Evolutionary conservation across 2,329 filamentous ascomycete genomes (phyloP), one percentile per base, ranked within the genome.

Genomic region (Monosporascus sp.): DNA sequence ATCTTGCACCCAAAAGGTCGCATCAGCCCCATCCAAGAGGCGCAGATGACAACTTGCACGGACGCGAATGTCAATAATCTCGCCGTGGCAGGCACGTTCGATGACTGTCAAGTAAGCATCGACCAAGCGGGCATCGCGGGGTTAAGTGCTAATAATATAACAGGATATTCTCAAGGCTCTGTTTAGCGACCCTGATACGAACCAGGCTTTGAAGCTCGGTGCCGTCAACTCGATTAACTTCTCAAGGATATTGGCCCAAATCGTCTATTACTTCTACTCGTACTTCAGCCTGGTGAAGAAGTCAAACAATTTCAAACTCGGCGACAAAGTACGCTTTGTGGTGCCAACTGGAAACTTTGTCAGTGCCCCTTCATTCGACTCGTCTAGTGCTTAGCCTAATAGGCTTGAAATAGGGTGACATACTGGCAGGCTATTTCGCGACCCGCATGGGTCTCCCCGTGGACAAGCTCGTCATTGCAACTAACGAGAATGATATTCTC

Each of bases 151-250:
- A 5, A 35, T 35, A 9, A 35, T 35, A 11, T 1, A 35, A 14
- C 11, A 97, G 82, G 91, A 96, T 72, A 95, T 94, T 53, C 88
- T 99, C 69, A 97, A 99, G 75, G 86, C 89, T 1, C 81, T 99
- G 49, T 97, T 97, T 68, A 86, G 85, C 58, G 93, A 99, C 64
- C 78, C 87, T 3, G 85, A 91, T 52, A 88, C 89, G 69, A 97
- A 97, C 78, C 76, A 81, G 62, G 85, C 82, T 2, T 84, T 93
- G 66, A 91, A 90, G 61, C 86, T 97, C 44, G 93, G 89, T 41
- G 93, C 94, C 44, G 91, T 97, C 61, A 97, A 97, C 78, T 94
- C 89, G 46, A 97, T 97, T 75, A 97, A 97, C 76, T 97, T 88
- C 82, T 89, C 92, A 2, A 82, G 94, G 63, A 97, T 99, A 62